These are phyloP conservation scores for Epithemia pelagica DNA, from an alignment of 108 stramenopile genomes.

Conservation along the genomic window DNA sequence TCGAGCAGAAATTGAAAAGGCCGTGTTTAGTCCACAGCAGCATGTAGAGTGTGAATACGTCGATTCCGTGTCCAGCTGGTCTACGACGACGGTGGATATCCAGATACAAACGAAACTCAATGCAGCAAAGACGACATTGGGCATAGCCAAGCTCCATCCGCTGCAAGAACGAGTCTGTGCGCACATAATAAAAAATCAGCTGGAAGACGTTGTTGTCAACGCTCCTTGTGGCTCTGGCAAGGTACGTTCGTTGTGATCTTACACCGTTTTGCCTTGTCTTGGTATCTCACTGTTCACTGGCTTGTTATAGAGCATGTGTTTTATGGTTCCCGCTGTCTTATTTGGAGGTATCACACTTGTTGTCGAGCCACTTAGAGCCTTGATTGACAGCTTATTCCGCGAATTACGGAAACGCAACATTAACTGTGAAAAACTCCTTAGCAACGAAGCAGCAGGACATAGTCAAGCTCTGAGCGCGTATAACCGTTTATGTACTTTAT, in stretches of 20 bases:
- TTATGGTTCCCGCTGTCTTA: slow-evolving; percentile 1
- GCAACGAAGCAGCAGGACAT: not conserved
- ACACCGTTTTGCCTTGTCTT: not conserved
- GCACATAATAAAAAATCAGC: not conserved
- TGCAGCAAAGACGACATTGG: not conserved
- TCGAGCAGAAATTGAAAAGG: not conserved
- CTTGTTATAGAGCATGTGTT: not conserved
- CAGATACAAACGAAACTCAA: not conserved
- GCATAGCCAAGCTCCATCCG: not conserved
- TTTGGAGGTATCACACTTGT: slow-evolving; percentile 11
- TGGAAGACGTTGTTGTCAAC: not conserved
- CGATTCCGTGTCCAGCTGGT: not conserved
- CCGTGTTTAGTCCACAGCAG: not conserved
- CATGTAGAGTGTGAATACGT: not conserved
- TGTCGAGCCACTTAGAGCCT: slow-evolving; percentile 6
- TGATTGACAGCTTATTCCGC: slow-evolving; percentile 3
- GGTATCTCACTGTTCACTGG: not conserved
- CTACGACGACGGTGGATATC: no score
- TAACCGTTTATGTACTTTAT: not conserved
- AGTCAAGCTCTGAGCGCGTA: not conserved
- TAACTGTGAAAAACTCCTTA: not conserved
- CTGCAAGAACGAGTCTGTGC: not conserved
- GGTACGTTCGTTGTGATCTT: not conserved
- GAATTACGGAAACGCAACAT: not conserved
- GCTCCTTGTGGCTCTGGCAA: slow-evolving; percentile 18